Evolutionary conservation across 306 rosid genomes (phyloP).

Genomic region (Cucumis sativus): Cucumber_9930_V3 NC_026659.2:28049001-28049500

Average conservation of each 20-base stretch:
- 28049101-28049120: slow-evolving; percentile 4
- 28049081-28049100: slow-evolving; percentile 11
- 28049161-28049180: slow-evolving; percentile 8
- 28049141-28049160: slow-evolving; percentile 11
- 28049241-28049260: slow-evolving; percentile 50
- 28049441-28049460: background rate
- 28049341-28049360: background rate
- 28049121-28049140: background rate
- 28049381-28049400: background rate
- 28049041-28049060: slow-evolving; percentile 8
- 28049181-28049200: slow-evolving; percentile 13
- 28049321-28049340: background rate
- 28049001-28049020: slow-evolving; percentile 20
- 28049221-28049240: slow-evolving; percentile 16
- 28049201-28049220: slow-evolving; percentile 8
- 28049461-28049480: background rate
- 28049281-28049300: slow-evolving; percentile 23
- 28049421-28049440: background rate
- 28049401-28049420: background rate
- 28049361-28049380: background rate
- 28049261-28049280: slow-evolving; percentile 59
- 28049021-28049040: slow-evolving; percentile 11
- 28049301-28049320: background rate
- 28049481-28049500: background rate
- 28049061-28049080: slow-evolving; percentile 17